Conservation (phyloP, 129 eudicot species). For the Silybum marianum region DNA sequence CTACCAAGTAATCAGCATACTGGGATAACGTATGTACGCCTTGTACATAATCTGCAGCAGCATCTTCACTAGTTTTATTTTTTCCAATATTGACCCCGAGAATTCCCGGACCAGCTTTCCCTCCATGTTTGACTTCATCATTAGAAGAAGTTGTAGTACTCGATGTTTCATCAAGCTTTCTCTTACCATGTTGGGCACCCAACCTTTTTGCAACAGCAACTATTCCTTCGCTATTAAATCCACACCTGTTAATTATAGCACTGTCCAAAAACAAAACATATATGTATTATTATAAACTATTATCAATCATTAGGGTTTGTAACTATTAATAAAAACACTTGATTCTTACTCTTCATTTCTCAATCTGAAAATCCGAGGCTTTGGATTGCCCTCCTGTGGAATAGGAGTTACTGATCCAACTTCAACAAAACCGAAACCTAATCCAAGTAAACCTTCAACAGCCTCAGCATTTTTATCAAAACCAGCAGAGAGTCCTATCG, state of each 20-base stretch:
- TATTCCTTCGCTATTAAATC: conserved; percentile 97
- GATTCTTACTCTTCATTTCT: conserved; percentile 67
- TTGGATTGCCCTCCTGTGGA: conserved; percentile 98
- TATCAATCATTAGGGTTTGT: not conserved
- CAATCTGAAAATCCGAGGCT: conserved; percentile 95
- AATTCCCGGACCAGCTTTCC: conserved; percentile 99
- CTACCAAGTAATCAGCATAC: conserved; percentile 99
- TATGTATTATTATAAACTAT: not conserved
- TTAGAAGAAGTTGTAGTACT: conserved; percentile 54
- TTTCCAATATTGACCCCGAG: conserved; percentile 97
- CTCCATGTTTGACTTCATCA: conserved; percentile 88
- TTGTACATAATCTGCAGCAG: conserved; percentile 95
- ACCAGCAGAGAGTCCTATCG: conserved; percentile 95
- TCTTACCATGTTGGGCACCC: conserved; percentile 98
- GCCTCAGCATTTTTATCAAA: conserved; percentile 99
- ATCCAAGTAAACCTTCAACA: conserved; percentile 93
- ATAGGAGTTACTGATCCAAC: conserved; percentile 97
- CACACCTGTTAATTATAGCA: conserved; percentile 92
- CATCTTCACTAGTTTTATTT: conserved; percentile 96
- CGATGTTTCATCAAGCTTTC: conserved; percentile 85
- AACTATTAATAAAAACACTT: not conserved
- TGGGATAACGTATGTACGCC: conserved; percentile 99
- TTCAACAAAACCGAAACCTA: conserved; percentile 96
- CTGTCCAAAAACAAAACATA: conserved; percentile 44
- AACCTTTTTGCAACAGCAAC: conserved; percentile 95